Percentiles rank a stretch among this genome's conserved stretches.
phyloP scores from a whole-genome alignment of 225 moss, liverwort and hornwort species.

The Marchantia paleacea region DNA sequence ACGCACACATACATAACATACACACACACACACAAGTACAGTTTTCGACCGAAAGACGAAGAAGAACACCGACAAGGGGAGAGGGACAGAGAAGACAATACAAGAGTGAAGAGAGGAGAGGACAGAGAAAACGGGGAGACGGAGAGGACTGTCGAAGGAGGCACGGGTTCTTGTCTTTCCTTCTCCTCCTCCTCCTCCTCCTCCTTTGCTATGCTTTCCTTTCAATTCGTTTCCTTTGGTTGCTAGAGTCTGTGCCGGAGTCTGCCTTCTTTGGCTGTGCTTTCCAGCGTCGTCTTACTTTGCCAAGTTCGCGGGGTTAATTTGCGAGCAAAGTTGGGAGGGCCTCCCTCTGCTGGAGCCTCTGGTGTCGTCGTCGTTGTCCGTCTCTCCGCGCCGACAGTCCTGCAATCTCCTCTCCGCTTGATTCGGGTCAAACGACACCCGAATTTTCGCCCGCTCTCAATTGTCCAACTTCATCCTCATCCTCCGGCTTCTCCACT shows the following conservation, averaged over 20 bases:
- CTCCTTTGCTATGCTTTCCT: neutral
- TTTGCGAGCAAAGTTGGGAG: neutral
- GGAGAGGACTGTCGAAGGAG: no score
- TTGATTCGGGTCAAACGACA: no score
- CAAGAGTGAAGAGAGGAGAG: neutral
- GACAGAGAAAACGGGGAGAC: neutral
- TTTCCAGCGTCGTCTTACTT: neutral
- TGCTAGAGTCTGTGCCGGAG: no score
- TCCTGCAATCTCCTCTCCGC: no score
- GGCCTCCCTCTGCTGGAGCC: neutral
- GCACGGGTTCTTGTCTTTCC: neutral
- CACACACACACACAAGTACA: neutral
- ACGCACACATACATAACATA: neutral
- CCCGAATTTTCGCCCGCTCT: no score
- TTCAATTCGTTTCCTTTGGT: neutral
- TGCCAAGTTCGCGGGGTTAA: neutral
- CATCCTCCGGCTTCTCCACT: no score
- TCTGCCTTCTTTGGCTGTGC: neutral
- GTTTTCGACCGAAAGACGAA: no score
- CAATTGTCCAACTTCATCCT: no score
- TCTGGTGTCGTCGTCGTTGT: no score
- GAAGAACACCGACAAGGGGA: no score
- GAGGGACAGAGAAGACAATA: no score
- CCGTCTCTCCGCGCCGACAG: no score
- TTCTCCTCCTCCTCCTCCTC: neutral